phyloP scores from a whole-genome alignment of 2,329 filamentous ascomycete genomes.

The Phaeosphaeria sp. region DNA sequence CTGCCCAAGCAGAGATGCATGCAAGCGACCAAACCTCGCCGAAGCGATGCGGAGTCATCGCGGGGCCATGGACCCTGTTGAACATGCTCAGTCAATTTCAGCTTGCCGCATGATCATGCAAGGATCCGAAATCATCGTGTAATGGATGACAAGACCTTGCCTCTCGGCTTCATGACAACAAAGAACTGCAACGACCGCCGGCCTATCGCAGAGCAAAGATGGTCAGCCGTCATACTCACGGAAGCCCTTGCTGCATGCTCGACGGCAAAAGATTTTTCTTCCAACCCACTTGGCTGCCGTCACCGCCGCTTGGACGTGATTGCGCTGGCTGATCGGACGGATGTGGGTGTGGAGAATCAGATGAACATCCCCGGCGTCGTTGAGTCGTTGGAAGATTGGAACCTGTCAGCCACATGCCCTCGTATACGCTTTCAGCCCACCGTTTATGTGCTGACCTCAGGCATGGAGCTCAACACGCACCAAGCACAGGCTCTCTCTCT shows the following conservation, averaged over 20 bases:
- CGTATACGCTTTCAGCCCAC: neutral
- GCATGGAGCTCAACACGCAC: conserved; percentile 5
- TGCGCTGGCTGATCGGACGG: neutral
- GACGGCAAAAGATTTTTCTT: conserved; percentile 2
- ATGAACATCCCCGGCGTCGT: neutral
- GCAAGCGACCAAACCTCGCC: neutral
- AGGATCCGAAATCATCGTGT: conserved; percentile 16
- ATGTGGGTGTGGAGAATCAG: neutral
- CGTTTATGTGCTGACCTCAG: neutral
- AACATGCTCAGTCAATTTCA: conserved; percentile 9
- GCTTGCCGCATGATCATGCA: conserved; percentile 24
- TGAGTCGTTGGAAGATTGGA: neutral
- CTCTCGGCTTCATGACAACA: conserved; percentile 2
- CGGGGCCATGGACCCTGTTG: conserved; percentile 6
- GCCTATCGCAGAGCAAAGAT: conserved; percentile 4
- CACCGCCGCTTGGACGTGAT: neutral
- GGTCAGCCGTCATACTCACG: neutral
- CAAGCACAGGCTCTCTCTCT: conserved; percentile 5
- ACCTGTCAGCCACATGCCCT: conserved; percentile 3
- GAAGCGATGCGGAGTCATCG: conserved; percentile 3
- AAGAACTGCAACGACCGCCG: neutral
- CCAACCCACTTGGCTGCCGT: neutral
- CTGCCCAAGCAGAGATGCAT: neutral
- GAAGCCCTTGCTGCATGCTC: conserved; percentile 5
- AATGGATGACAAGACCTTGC: conserved; percentile 8